phyloP scores from a whole-genome alignment of 768 basidiomycete species.

The Boletus eberwhitei region DNA sequence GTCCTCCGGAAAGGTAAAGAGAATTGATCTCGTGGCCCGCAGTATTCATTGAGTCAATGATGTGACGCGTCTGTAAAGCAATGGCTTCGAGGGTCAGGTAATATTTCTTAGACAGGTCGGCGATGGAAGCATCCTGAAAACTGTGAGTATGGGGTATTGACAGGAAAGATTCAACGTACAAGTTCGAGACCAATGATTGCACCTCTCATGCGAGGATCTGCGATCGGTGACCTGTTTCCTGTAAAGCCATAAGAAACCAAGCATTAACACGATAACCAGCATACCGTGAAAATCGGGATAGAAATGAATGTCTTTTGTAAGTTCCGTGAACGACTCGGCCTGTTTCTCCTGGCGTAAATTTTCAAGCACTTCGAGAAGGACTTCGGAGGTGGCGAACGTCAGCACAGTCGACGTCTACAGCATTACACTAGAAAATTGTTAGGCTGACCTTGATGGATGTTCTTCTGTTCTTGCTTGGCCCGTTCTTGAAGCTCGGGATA shows the following conservation, averaged over 20 bases:
- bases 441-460: constrained; percentile 51
- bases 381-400: constrained; percentile 30
- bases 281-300: constrained; percentile 94
- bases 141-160: background rate
- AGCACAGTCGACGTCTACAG: background rate
- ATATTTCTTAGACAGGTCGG: constrained; percentile 87
- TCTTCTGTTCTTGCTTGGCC: constrained; percentile 56
- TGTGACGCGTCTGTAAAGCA: constrained; percentile 91
- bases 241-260: constrained; percentile 5
- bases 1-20: constrained; percentile 91
- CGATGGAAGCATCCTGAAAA: constrained; percentile 60
- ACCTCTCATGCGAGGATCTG: constrained; percentile 93
- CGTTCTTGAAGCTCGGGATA: constrained; percentile 64
- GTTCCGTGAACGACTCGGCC: constrained; percentile 67
- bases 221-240: constrained; percentile 97
- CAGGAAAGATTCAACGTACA: constrained; percentile 33
- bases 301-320: constrained; percentile 87
- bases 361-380: constrained; percentile 73
- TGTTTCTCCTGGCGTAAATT: constrained; percentile 53
- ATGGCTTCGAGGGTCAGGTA: constrained; percentile 90
- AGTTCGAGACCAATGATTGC: constrained; percentile 85
- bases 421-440: background rate
- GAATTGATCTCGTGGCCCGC: constrained; percentile 78
- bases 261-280: background rate
- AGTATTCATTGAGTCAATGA: constrained; percentile 86